phyloP scores from a whole-genome alignment of 2,329 filamentous ascomycete species.

The Dothidotthia symphoricarpi region DNA sequence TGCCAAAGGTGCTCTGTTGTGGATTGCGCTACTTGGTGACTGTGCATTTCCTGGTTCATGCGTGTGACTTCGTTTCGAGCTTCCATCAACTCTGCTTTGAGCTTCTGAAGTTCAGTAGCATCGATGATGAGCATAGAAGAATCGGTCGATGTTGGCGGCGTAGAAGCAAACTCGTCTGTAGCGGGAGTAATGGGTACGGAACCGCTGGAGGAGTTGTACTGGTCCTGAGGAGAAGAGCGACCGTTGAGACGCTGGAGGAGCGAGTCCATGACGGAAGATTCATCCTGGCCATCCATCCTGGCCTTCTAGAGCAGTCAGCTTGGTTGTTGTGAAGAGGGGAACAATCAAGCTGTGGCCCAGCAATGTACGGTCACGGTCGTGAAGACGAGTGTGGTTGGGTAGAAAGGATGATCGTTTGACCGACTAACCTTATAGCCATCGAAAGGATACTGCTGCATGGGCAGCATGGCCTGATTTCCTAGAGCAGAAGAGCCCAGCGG shows the following conservation, averaged over 20 bases:
- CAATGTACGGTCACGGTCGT: background rate
- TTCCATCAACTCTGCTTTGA: conserved; percentile 69
- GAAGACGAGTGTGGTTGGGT: background rate
- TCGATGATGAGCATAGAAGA: conserved; percentile 36
- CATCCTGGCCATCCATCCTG: conserved; percentile 45
- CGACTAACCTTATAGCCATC: conserved; percentile 37
- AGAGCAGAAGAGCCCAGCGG: conserved; percentile 41
- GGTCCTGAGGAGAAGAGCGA: conserved; percentile 41
- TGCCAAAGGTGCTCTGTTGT: conserved; percentile 59
- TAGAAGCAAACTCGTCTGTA: conserved; percentile 52
- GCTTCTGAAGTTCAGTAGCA: conserved; percentile 62
- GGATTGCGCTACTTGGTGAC: conserved; percentile 60
- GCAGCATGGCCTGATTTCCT: conserved; percentile 27
- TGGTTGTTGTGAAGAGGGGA: background rate
- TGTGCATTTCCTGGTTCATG: conserved; percentile 69
- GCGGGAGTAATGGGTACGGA: conserved; percentile 64
- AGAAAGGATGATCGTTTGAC: background rate
- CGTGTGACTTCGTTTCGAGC: conserved; percentile 69
- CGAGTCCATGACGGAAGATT: conserved; percentile 53
- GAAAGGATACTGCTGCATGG: conserved; percentile 18
- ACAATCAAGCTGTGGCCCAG: background rate
- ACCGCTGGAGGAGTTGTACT: conserved; percentile 60
- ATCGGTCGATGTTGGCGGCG: conserved; percentile 26
- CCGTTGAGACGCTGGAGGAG: conserved; percentile 72
- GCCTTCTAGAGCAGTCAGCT: conserved; percentile 47